Conservation (phyloP, 495 filamentous ascomycete genomes). For the Sordaria brevicollis region DNA sequence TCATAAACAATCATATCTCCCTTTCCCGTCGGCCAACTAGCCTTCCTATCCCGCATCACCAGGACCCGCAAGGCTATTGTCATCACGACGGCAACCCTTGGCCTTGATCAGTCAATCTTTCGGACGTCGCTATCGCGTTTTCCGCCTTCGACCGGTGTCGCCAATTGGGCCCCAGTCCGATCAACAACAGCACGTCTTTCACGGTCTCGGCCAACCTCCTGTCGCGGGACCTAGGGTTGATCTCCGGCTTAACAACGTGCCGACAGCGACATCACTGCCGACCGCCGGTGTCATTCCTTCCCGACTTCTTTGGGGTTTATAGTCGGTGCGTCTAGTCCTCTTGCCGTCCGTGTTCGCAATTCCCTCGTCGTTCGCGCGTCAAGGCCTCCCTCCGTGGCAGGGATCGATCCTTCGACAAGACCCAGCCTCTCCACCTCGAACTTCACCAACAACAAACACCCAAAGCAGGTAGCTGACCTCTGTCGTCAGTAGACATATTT, state of each 20-base stretch:
- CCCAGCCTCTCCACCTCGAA: not conserved
- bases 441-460: not conserved
- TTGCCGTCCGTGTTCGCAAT: not conserved
- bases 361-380: not conserved
- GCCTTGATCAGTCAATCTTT: constrained; percentile 4
- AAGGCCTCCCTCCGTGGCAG: not conserved
- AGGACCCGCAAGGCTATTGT: constrained; percentile 6
- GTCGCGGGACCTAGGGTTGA: not conserved
- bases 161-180: not conserved
- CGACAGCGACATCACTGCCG: not conserved
- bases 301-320: not conserved
- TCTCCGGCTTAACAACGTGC: not conserved
- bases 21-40: constrained; percentile 5
- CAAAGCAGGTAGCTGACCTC: not conserved
- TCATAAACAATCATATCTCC: constrained; percentile 9
- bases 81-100: constrained; percentile 11
- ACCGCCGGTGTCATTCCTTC: not conserved
- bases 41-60: constrained; percentile 8
- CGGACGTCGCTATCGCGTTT: not conserved
- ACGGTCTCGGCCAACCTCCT: not conserved
- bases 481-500: not conserved
- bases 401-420: not conserved
- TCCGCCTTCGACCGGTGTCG: not conserved
- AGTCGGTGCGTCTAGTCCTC: not conserved
- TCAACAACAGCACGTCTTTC: not conserved